Evolutionary conservation across 306 rosid genomes (phyloP).

Genomic region (Cicer arietinum): DNA sequence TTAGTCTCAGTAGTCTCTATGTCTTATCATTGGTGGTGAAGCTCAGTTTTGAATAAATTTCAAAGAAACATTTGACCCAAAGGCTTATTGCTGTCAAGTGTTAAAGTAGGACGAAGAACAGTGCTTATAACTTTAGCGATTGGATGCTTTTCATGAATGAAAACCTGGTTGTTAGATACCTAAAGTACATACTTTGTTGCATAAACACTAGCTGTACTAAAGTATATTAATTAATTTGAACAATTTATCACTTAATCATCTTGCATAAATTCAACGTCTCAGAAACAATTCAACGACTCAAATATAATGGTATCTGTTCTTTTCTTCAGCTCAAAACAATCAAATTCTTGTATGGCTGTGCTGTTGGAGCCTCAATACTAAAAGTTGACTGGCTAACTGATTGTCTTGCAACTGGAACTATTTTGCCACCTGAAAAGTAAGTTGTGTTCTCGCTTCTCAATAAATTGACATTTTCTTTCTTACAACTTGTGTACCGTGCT

Average conservation of each 20-base stretch:
- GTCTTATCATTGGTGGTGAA: constrained; percentile 7
- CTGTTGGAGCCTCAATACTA: constrained; percentile 73
- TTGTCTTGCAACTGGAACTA: constrained; percentile 69
- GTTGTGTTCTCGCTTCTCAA: constrained; percentile 43
- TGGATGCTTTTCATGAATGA: not conserved
- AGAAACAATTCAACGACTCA: not conserved
- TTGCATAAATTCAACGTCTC: not conserved
- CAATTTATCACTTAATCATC: constrained; percentile 1
- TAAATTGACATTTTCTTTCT: constrained; percentile 13
- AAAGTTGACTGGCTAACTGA: constrained; percentile 76
- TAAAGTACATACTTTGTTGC: not conserved
- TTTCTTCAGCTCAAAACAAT: constrained; percentile 75
- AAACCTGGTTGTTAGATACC: not conserved
- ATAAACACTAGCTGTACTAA: not conserved
- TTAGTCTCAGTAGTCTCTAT: not conserved
- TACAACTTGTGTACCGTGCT: constrained; percentile 23
- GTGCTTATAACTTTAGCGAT: constrained; percentile 3
- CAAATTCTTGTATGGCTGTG: constrained; percentile 90
- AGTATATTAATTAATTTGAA: not conserved
- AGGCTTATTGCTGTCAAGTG: not conserved
- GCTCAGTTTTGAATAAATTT: not conserved
- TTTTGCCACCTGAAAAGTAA: constrained; percentile 77
- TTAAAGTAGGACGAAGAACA: not conserved
- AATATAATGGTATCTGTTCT: constrained; percentile 40
- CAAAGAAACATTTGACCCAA: constrained; percentile 10